Base-by-base conservation (phyloP, 306 rosid genomes). In the Cucurbita moschata region DNA sequence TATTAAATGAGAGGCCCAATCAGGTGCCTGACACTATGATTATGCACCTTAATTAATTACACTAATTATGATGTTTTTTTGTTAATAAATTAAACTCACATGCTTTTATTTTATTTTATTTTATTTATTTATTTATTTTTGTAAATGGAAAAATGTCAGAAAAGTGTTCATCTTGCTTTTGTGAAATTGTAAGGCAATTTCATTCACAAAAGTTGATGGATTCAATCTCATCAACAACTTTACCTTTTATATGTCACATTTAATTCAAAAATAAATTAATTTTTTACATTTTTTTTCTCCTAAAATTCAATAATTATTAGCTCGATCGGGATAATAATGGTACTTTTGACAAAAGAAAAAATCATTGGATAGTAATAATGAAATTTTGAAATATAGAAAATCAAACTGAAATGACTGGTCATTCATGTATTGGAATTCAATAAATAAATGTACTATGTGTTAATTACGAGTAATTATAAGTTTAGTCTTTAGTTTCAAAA, bases 141-240 rank as follows among this genome's bases (percentile, higher is more conserved):
- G 6, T 8, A 44, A 47, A 44, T 6, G 56, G 6, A 46, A 68
- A 23, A 63, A 63, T 82, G 76, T 79, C 79, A 82, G 83, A 79
- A 49, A 69, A 69, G 21, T 12, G 18, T 1, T 46, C 6, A 18
- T 42, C 58, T 63, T 62, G 73, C 60, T 76, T 75, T 72, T 55
- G 53, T 88, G 86, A 81, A 83, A 77, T 52, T 51, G 44, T 57
- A 60, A 84, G 84, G 90, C 85, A 88, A 74, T 82, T 85, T 88
- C 89, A 79, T 67, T 40, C 10, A 47, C 23, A 75, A 52, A 78
- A 76, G 70, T 61, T 40, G 64, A 65, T 73, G 15, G 13, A 10
- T 53, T 68, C 21, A 49, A 67, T 47, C 69, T 60, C 69, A 59
- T 52, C 59, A 63, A 74, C 14, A 78, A 70, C 79, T 79, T 77